phyloP scores from a whole-genome alignment of 495 filamentous ascomycete species.

The Tuber magnatum region DNA sequence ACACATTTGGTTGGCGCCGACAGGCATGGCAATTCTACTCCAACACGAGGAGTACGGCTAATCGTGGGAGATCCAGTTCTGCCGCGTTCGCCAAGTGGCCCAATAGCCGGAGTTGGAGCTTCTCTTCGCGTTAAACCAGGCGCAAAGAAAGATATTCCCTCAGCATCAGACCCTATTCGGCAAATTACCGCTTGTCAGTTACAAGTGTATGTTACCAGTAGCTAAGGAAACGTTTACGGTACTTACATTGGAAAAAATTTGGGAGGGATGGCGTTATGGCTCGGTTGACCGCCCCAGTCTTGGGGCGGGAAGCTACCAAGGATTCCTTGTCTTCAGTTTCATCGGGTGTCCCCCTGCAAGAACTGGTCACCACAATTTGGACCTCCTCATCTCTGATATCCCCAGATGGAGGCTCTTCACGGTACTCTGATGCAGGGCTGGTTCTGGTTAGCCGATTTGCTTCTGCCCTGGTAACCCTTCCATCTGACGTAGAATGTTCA shows the following conservation, averaged over 20 bases:
- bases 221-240: too few relatives aligned
- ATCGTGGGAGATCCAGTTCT: neutral
- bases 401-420: neutral
- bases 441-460: neutral
- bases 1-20: neutral
- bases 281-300: neutral
- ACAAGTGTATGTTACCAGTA: neutral
- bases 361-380: neutral
- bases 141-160: neutral
- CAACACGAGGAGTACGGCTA: neutral
- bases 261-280: neutral
- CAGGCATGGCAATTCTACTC: neutral
- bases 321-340: neutral
- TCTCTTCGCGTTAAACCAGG: neutral
- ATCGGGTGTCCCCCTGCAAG: neutral
- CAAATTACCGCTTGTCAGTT: neutral
- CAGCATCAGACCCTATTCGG: neutral
- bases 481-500: neutral
- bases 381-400: neutral
- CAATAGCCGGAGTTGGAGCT: neutral
- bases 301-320: neutral
- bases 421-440: neutral
- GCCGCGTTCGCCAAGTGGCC: neutral
- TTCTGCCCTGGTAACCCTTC: neutral
- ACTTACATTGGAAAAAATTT: neutral